A percentile compares a stretch with the other conserved stretches of the same genome.
Conservation (phyloP, 148 eudicot species). For the Vaccinium vitisidaea region DNA sequence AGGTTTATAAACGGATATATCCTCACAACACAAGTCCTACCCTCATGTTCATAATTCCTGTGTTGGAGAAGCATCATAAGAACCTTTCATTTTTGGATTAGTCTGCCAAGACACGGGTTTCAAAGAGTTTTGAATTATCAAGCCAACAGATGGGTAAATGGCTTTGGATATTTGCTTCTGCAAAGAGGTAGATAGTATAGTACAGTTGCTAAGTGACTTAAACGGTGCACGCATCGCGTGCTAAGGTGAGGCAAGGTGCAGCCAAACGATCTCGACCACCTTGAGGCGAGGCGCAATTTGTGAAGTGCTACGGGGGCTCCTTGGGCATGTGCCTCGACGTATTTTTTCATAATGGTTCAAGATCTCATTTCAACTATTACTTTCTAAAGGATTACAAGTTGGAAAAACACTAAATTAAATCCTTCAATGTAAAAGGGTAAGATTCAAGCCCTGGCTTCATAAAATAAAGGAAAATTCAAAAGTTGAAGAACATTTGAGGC, state of each 20-base stretch:
- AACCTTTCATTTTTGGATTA: background rate
- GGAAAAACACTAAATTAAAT: too few species aligned
- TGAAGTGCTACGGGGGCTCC: too few species aligned
- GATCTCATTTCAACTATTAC: background rate
- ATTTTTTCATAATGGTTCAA: background rate
- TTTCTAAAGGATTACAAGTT: background rate
- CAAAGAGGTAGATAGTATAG: background rate
- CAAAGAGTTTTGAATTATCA: background rate
- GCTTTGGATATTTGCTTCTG: background rate
- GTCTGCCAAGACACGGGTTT: background rate
- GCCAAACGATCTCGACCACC: background rate
- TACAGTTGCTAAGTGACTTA: background rate
- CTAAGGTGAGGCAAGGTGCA: background rate
- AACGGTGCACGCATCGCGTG: background rate
- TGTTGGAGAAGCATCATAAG: background rate
- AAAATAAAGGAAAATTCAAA: background rate
- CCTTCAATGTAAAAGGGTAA: background rate
- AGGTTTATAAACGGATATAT: background rate
- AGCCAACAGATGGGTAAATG: background rate
- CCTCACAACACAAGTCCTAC: background rate
- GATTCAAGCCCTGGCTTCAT: background rate
- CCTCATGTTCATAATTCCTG: background rate
- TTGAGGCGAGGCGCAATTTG: background rate
- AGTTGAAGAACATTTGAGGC: background rate
- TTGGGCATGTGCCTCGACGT: background rate